Evolutionary conservation across 345 rosid genomes (phyloP).

Genomic region (Triadica sebifera): DNA sequence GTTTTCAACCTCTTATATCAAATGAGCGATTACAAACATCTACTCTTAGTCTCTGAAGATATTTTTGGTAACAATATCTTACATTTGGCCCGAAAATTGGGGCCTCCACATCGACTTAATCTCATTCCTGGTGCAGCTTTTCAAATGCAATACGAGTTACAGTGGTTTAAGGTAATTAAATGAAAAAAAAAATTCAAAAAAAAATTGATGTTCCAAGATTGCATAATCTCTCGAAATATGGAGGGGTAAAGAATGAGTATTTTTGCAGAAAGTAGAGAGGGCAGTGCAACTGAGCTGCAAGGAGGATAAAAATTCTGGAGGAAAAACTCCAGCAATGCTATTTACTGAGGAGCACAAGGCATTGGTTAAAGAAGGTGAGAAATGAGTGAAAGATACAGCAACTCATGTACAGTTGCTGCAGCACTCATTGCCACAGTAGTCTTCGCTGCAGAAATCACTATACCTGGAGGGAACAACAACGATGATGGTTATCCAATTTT

Average conservation of each 20-base stretch:
- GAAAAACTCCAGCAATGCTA: constrained; percentile 10
- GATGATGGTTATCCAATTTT: constrained; percentile 13
- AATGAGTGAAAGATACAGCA: constrained; percentile 23
- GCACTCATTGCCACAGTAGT: not conserved
- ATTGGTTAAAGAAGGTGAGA: constrained; percentile 15
- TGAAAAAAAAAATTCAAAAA: no score
- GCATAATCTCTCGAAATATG: no score
- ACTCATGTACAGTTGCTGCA: constrained; percentile 24
- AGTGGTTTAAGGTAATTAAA: not conserved
- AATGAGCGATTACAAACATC: not conserved
- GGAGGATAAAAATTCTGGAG: not conserved
- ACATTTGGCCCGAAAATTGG: constrained; percentile 19
- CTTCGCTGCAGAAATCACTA: not conserved
- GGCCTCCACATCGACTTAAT: constrained; percentile 13
- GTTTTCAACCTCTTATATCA: constrained; percentile 15
- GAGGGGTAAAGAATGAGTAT: not conserved
- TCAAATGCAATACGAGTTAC: not conserved
- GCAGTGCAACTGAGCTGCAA: not conserved
- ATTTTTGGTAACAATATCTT: constrained; percentile 11
- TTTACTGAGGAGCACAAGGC: constrained; percentile 10
- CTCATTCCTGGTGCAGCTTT: constrained; percentile 15
- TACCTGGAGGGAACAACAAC: constrained; percentile 16
- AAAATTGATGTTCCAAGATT: no score
- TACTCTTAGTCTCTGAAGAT: not conserved
- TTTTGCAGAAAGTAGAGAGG: constrained; percentile 20